Base-by-base conservation (phyloP, 306 rosid genomes). In the Oxytropis ochrocephala region DNA sequence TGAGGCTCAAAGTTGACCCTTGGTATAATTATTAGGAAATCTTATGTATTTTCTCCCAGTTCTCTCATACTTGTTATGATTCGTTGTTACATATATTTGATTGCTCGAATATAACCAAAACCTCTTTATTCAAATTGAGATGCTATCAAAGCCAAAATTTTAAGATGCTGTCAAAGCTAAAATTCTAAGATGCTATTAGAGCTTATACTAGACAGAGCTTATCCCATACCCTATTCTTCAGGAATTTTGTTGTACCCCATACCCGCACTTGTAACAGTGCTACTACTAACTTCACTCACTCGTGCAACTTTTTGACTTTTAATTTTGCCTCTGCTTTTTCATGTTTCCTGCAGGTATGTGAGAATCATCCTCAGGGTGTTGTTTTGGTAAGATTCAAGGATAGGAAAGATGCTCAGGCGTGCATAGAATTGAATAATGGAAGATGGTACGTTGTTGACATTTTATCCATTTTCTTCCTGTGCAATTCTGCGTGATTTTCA, bases 281-380 rank as follows among this genome's bases (percentile, higher is more conserved):
- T 47, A 33, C 69, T 62, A 44, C 50, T 62, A 14, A 41, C 47
- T 47, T 17, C 12, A 19, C 60, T 55, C 47, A 2, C 24, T 49
- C 17, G 11, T 42, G 51, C 55, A 49, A 61, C 59, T 46, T 76
- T 70, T 48, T 10, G 3, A 52, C 36, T 19, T 63, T 9, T 24
- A 48, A 59, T 62, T 62, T 55, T 77, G 33, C 56, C 39, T 49
- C 27, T 64, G 7, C n/a, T 30, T 32, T 75, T 63, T 52, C 49
- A n/a, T 48, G 69, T 61, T 43, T 38, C 35, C 76, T 82, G 43
- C 71, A 95, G 99, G 89, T 95, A 54, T 95, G 97, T 54, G 97
- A 84, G 82, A 91, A 91, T 84, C 97, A 91, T 83, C 99, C 96
- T n/a, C 95, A 85, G 72, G 99, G 99, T 60, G 97, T 89, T 76